Evolutionary conservation across 139 green algal genomes (phyloP).

Genomic region (Chlorella vulgaris): DNA sequence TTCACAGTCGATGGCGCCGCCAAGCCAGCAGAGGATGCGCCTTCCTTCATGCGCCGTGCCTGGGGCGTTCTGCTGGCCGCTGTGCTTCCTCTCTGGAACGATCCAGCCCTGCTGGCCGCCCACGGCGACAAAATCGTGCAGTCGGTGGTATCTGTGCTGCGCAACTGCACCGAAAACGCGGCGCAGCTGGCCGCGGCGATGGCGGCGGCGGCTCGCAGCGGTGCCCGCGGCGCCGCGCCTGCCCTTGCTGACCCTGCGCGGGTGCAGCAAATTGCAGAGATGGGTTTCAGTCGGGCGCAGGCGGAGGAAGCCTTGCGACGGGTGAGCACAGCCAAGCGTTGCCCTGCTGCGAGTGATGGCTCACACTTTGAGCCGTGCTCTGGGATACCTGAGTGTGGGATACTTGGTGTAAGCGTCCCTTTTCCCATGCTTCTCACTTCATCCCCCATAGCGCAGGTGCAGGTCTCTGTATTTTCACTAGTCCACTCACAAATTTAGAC

Average conservation of each 20-base stretch:
- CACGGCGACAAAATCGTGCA: constrained; percentile 28
- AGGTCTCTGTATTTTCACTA: too few relatives aligned
- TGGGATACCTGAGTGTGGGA: too few relatives aligned
- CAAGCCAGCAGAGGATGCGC: constrained; percentile 36
- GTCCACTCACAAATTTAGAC: too few relatives aligned
- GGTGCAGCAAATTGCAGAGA: constrained; percentile 82
- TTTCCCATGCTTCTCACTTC: too few relatives aligned
- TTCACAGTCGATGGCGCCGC: neutral
- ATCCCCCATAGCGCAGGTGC: too few relatives aligned
- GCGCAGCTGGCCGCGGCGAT: constrained; percentile 11
- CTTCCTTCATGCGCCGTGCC: constrained; percentile 51
- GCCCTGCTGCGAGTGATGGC: too few relatives aligned
- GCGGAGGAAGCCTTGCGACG: constrained; percentile 79
- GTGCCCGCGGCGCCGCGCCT: neutral
- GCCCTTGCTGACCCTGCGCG: constrained; percentile 51
- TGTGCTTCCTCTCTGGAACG: constrained; percentile 80
- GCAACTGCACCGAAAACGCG: constrained; percentile 57
- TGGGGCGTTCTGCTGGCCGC: constrained; percentile 55
- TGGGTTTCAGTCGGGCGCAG: constrained; percentile 82
- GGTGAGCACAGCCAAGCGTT: constrained; percentile 8
- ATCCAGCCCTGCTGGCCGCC: constrained; percentile 40
- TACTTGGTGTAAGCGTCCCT: too few relatives aligned
- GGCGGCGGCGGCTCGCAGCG: constrained; percentile 23
- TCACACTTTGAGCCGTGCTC: too few relatives aligned
- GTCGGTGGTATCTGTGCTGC: constrained; percentile 63